These are phyloP conservation scores for Aspergillus ochraceoroseus DNA, from an alignment of 2,329 filamentous ascomycete genomes.

Conservation along the genomic window DNA sequence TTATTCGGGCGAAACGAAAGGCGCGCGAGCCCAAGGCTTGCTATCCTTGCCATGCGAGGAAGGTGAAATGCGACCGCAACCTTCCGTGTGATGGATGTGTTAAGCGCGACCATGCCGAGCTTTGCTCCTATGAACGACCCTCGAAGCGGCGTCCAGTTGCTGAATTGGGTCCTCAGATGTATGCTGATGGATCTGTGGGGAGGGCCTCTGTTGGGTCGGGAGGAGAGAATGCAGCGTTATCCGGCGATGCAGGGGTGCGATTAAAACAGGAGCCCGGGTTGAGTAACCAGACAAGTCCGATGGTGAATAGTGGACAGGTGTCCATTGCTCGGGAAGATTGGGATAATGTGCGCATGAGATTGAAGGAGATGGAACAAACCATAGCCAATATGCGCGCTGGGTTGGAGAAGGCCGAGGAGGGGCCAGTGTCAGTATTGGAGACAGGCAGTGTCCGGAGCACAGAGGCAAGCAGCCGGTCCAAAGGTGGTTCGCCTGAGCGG, in stretches of 20 bases:
- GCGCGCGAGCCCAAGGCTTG: slow-evolving; percentile 47
- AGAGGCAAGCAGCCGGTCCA: slow-evolving; percentile 31
- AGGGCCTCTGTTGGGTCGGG: slow-evolving; percentile 6
- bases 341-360: slow-evolving; percentile 41
- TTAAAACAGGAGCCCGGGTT: slow-evolving; percentile 25
- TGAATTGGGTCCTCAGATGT: slow-evolving; percentile 20
- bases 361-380: slow-evolving; percentile 44
- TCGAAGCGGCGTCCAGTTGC: slow-evolving; percentile 42
- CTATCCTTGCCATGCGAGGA: slow-evolving; percentile 46
- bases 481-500: slow-evolving; percentile 36
- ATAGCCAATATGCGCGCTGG: slow-evolving; percentile 39
- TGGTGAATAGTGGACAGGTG: slow-evolving; percentile 26
- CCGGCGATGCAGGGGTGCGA: slow-evolving; percentile 22
- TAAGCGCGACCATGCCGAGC: slow-evolving; percentile 47
- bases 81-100: slow-evolving; percentile 48
- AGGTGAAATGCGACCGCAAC: slow-evolving; percentile 49
- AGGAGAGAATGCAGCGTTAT: not conserved
- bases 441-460: slow-evolving; percentile 32
- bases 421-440: slow-evolving; percentile 23
- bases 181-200: slow-evolving; percentile 23
- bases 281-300: slow-evolving; percentile 11
- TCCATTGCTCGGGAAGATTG: slow-evolving; percentile 43
- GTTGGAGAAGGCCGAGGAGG: slow-evolving; percentile 37
- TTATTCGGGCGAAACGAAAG: slow-evolving; percentile 47
- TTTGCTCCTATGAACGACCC: slow-evolving; percentile 48